Percentiles rank a stretch among this genome's conserved stretches.
These are phyloP conservation scores for Hyphopichia khmerensis DNA, from an alignment of 1,139 yeast species.

Conservation along the genomic window DNA sequence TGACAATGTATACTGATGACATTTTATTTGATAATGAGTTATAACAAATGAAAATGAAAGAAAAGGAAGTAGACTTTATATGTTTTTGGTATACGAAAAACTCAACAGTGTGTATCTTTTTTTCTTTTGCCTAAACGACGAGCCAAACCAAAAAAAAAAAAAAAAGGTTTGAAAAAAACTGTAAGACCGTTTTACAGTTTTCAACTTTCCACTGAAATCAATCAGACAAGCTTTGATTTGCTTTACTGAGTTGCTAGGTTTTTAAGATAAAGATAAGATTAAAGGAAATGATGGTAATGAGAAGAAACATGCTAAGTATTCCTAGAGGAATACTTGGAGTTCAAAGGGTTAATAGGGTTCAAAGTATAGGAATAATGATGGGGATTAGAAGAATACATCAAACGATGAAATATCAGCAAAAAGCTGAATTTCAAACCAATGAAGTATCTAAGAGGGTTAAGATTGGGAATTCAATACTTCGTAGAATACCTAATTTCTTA, in stretches of 20 bases:
- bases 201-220: too few species aligned
- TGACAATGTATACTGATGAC: slow-evolving; percentile 74
- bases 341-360: too few species aligned
- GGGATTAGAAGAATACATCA: neutral
- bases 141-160: neutral
- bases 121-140: too few species aligned
- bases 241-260: too few species aligned
- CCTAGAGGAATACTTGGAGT: too few species aligned
- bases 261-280: too few species aligned
- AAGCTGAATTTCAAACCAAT: neutral
- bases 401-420: too few species aligned
- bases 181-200: neutral
- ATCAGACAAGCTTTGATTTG: too few species aligned
- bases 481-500: slow-evolving; percentile 46
- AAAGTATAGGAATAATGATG: too few species aligned
- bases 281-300: too few species aligned
- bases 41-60: neutral
- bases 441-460: neutral
- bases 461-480: slow-evolving; percentile 29
- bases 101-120: neutral
- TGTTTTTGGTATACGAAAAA: neutral
- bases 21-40: neutral
- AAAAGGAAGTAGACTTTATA: neutral
- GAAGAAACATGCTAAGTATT: too few species aligned
- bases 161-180: neutral